These are phyloP conservation scores for Sporothrix curviconia DNA, from an alignment of 2,329 filamentous ascomycete genomes.

Conservation along the genomic window DNA sequence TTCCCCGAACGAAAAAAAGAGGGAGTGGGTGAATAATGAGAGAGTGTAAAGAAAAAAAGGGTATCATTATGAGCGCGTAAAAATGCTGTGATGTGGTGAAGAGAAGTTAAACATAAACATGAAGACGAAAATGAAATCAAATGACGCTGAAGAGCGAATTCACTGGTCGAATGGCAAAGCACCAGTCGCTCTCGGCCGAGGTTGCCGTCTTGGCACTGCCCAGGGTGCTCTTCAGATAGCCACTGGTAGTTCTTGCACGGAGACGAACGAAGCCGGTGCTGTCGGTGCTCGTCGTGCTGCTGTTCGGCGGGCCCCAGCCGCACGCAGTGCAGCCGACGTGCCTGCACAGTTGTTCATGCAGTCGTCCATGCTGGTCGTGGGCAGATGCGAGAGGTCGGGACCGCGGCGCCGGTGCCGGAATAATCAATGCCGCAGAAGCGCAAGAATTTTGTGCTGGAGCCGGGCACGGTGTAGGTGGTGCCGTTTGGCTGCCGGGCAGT, in stretches of 20 bases:
- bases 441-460: slow-evolving; percentile 35
- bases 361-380: slow-evolving; percentile 30
- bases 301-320: slow-evolving; percentile 31
- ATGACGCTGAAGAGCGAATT: too few relatives aligned
- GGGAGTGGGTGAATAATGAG: background rate
- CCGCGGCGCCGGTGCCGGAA: slow-evolving; percentile 29
- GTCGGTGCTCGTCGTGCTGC: background rate
- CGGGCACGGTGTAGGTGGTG: slow-evolving; percentile 37
- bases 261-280: slow-evolving; percentile 23
- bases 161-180: slow-evolving; percentile 31
- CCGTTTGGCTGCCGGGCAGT: slow-evolving; percentile 39
- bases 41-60: background rate
- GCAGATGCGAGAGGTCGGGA: slow-evolving; percentile 25
- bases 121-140: too few relatives aligned
- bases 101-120: too few relatives aligned
- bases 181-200: slow-evolving; percentile 28
- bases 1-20: too few relatives aligned
- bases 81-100: background rate
- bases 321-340: slow-evolving; percentile 30
- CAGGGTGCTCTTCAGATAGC: slow-evolving; percentile 33
- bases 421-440: slow-evolving; percentile 43
- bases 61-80: slow-evolving; percentile 8
- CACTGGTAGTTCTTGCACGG: slow-evolving; percentile 28
- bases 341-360: slow-evolving; percentile 36
- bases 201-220: slow-evolving; percentile 22